These are phyloP conservation scores for Blastobotrys malaysiensis DNA, from an alignment of 1,139 yeast species.

Conservation along the genomic window DNA sequence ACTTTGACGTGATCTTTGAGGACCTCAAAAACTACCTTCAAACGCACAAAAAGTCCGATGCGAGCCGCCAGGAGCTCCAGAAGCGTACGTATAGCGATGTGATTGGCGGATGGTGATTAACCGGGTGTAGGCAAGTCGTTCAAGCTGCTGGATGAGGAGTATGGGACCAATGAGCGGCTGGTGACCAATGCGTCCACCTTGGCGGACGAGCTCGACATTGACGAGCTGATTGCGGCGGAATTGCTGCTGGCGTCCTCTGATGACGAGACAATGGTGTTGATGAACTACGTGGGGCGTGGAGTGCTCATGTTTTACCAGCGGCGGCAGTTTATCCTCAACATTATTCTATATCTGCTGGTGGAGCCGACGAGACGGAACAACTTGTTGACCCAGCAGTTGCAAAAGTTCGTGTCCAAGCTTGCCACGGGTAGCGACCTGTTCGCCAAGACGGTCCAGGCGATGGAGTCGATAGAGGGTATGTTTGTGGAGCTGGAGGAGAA, in stretches of 20 bases:
- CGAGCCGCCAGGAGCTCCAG: conserved; percentile 51
- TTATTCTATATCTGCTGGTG: conserved; percentile 49
- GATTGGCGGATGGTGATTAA: too few relatives aligned
- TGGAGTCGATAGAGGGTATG: conserved; percentile 52
- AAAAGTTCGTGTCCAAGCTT: conserved; percentile 22
- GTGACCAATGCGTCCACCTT: conserved; percentile 44
- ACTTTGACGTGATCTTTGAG: conserved; percentile 25
- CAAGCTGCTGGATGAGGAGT: conserved; percentile 44
- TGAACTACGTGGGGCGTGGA: conserved; percentile 60
- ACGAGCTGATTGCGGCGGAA: conserved; percentile 61
- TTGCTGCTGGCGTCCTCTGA: conserved; percentile 44
- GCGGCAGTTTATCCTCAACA: conserved; percentile 64
- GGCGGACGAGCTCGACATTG: conserved; percentile 64
- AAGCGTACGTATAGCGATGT: conserved; percentile 32
- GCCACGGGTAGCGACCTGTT: conserved; percentile 22
- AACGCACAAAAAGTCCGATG: conserved; percentile 49
- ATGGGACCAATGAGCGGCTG: conserved; percentile 49
- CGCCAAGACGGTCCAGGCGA: conserved; percentile 44
- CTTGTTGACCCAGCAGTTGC: conserved; percentile 16
- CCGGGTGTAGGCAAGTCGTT: conserved; percentile 39
- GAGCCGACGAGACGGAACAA: conserved; percentile 12
- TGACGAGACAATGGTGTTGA: conserved; percentile 45
- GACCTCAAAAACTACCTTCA: conserved; percentile 49
- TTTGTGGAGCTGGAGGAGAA: conserved; percentile 52
- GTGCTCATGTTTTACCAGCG: conserved; percentile 65